Evolutionary conservation across 139 green algal species (phyloP).

Genomic region (Micractinium conductrix): DNA sequence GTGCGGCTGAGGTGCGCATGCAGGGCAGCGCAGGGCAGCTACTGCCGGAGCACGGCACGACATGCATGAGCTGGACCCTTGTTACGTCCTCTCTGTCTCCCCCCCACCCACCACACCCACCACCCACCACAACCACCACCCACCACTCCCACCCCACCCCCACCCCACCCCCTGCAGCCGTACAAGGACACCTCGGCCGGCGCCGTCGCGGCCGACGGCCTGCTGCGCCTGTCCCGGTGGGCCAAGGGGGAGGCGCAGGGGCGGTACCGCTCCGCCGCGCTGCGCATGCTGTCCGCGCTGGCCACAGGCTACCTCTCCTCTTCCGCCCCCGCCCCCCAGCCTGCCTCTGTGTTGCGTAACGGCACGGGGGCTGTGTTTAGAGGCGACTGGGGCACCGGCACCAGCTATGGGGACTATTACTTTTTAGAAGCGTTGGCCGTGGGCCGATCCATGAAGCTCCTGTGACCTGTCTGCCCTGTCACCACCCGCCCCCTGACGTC

Average conservation of each 20-base stretch:
- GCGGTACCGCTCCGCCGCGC: background rate
- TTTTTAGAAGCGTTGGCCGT: background rate
- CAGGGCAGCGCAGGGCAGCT: too few relatives aligned
- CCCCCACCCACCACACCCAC: too few relatives aligned
- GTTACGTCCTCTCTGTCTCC: background rate
- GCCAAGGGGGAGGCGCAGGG: background rate
- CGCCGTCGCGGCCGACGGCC: background rate
- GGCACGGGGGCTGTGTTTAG: background rate
- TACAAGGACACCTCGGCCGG: conserved; percentile 1
- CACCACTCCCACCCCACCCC: background rate
- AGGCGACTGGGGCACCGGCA: background rate
- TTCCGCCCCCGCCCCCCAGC: background rate
- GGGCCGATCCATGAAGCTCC: too few relatives aligned
- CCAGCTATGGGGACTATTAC: background rate
- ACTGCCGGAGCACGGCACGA: too few relatives aligned
- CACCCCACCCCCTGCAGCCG: background rate
- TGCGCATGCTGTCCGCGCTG: background rate
- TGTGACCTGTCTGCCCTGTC: too few relatives aligned
- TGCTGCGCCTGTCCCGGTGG: background rate
- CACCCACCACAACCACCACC: too few relatives aligned
- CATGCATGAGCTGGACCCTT: too few relatives aligned
- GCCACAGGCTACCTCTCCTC: background rate
- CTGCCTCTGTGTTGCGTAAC: background rate
- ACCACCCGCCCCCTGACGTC: too few relatives aligned
- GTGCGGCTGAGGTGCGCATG: too few relatives aligned